Conservation (phyloP, 805 yeast genomes). For the Sugiyamaella valdiviana region DNA sequence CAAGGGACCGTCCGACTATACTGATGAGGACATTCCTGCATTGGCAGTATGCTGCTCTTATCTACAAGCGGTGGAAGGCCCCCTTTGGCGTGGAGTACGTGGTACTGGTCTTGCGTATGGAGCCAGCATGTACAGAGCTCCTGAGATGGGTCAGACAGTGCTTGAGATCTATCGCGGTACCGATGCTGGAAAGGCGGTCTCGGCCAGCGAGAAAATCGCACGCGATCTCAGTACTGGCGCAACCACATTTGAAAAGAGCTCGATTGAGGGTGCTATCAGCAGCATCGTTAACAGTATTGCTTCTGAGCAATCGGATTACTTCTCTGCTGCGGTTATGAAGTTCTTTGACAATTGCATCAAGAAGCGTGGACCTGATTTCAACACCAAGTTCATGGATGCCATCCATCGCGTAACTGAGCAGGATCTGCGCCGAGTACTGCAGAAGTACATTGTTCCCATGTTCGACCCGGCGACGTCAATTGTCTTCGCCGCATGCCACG, state of each 20-base stretch:
- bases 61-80: slow-evolving; percentile 87
- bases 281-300: slow-evolving; percentile 70
- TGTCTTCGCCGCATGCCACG: slow-evolving; percentile 69
- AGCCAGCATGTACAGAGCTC: slow-evolving; percentile 51
- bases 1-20: slow-evolving; percentile 49
- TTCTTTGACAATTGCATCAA: slow-evolving; percentile 60
- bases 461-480: slow-evolving; percentile 52
- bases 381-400: slow-evolving; percentile 44
- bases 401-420: slow-evolving; percentile 46
- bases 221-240: slow-evolving; percentile 52
- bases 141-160: slow-evolving; percentile 61
- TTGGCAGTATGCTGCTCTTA: slow-evolving; percentile 69
- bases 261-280: slow-evolving; percentile 68
- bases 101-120: slow-evolving; percentile 95
- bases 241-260: slow-evolving; percentile 47
- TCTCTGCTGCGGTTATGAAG: slow-evolving; percentile 59
- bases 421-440: slow-evolving; percentile 42
- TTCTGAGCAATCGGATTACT: slow-evolving; percentile 55
- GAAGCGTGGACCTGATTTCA: slow-evolving; percentile 65
- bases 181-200: slow-evolving; percentile 58
- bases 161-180: slow-evolving; percentile 76
- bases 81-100: slow-evolving; percentile 92
- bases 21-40: slow-evolving; percentile 57
- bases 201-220: slow-evolving; percentile 59
- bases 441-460: slow-evolving; percentile 56